phyloP scores from a whole-genome alignment of 441 rosid genomes.

The Pelargonium australe region DNA sequence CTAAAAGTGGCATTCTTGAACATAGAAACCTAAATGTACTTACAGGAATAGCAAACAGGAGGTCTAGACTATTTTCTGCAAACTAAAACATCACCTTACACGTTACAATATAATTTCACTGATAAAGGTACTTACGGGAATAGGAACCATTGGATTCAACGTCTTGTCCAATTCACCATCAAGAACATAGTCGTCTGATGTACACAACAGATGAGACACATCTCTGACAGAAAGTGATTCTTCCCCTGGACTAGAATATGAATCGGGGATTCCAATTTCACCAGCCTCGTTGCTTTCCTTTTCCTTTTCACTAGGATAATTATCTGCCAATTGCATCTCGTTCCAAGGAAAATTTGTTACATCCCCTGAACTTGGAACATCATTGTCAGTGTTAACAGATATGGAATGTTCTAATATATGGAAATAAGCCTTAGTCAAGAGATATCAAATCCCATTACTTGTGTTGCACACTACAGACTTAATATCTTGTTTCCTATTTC shows the following conservation, averaged over 20 bases:
- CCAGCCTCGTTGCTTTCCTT: constrained; percentile 23
- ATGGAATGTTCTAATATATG: too few species aligned
- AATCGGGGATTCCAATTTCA: constrained; percentile 12
- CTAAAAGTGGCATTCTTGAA: not conserved
- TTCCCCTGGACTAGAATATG: constrained; percentile 23
- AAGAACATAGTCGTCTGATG: constrained; percentile 51
- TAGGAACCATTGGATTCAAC: constrained; percentile 70
- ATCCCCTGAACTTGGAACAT: constrained; percentile 23
- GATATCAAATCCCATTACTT: too few species aligned
- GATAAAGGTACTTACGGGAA: constrained; percentile 57
- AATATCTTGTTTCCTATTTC: too few species aligned
- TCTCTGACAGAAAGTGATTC: constrained; percentile 32
- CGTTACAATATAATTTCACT: not conserved
- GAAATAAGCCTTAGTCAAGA: too few species aligned
- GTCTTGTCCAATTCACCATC: constrained; percentile 82
- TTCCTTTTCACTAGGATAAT: constrained; percentile 13
- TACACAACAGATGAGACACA: constrained; percentile 29
- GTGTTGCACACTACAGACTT: too few species aligned
- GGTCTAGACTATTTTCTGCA: not conserved
- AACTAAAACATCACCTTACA: not conserved
- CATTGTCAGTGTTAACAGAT: not conserved
- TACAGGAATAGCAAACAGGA: not conserved
- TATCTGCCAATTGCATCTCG: constrained; percentile 18
- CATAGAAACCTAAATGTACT: not conserved
- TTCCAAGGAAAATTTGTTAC: constrained; percentile 18